Conservation (phyloP, 176 grass and related monocot genomes). For the Cymbopogon citratus region DNA sequence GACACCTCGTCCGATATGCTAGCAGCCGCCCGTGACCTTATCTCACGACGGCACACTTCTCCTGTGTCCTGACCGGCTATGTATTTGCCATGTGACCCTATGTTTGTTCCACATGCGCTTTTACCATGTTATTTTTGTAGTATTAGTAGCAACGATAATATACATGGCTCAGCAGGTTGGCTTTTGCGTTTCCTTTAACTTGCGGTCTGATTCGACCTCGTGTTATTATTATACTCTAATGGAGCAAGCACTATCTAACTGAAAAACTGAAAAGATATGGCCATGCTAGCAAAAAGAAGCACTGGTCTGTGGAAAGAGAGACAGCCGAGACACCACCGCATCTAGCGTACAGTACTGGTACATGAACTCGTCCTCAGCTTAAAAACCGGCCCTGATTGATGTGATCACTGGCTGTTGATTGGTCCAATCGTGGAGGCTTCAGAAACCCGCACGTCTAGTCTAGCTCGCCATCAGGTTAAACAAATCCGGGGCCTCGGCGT, state of each 20-base stretch:
- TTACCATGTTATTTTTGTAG: too few species aligned
- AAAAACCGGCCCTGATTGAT: not conserved
- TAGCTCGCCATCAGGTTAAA: not conserved
- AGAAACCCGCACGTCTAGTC: not conserved
- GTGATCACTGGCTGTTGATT: not conserved
- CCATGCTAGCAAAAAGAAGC: not conserved
- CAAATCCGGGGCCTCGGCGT: not conserved
- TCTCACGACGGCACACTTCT: not conserved
- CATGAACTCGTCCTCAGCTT: not conserved
- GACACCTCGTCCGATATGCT: constrained; percentile 5
- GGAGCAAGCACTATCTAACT: not conserved
- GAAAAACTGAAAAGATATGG: not conserved
- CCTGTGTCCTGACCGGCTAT: not conserved
- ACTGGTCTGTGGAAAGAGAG: not conserved
- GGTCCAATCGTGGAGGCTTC: not conserved
- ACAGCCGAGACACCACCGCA: not conserved
- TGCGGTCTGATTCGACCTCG: not conserved
- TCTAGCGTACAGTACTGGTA: not conserved
- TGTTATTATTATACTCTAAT: not conserved
- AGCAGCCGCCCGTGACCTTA: constrained; percentile 11
- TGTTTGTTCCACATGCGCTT: not conserved
- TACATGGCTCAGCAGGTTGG: not conserved
- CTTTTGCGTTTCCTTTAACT: too few species aligned
- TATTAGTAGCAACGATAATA: not conserved
- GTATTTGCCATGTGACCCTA: not conserved